Evolutionary conservation across 768 basidiomycete genomes (phyloP), one percentile per base, ranked within the genome.

Genomic region (Hygrophoropsis aurantiaca): DNA sequence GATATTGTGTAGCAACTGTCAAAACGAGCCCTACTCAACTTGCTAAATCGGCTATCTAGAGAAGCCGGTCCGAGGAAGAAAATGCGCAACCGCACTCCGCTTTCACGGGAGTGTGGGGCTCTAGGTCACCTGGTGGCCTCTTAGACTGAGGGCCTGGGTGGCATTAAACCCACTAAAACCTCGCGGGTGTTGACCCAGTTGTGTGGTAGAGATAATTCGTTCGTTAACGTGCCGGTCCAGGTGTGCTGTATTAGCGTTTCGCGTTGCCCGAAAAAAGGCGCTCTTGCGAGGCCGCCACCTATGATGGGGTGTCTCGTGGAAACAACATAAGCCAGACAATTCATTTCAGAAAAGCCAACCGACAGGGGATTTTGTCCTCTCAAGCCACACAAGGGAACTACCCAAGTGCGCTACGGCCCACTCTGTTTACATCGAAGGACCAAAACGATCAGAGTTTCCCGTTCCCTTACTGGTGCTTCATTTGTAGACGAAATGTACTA

Each of bases 131-230:
- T 38, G 45, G 45, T 46, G 5, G 15, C 25, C 35, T 37, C 38
- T 0, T 37, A 16, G 25, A 13, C 13, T 13, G 13, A 26, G 46
- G 45, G 45, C 44, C 45, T 46, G 39, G 27, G 26, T 16, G 38
- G 46, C 3, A 36, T 53, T 33, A 60, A 60, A 66, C 66, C 64
- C 62, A 67, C 66, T 66, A 67, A 64, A 65, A 62, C 62, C 60
- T 60, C 58, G 42, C 40, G 41, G 37, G 18, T 41, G 11, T 34
- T 51, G 0, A 52, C 34, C 64, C 64, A 63, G 23, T 63, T 49
- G 0, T 40, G 13, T 10, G 49, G 52, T 11, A 58, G 52, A 2
- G 18, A 23, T 5, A 39, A 13, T 44, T 55, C 51, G 24, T 64
- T 40, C 4, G 19, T 16, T 0, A 64, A 50, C 5, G 54, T 39